Evolutionary conservation across 176 grass and related monocot species (phyloP).

Genomic region (Chloris gayana): DNA sequence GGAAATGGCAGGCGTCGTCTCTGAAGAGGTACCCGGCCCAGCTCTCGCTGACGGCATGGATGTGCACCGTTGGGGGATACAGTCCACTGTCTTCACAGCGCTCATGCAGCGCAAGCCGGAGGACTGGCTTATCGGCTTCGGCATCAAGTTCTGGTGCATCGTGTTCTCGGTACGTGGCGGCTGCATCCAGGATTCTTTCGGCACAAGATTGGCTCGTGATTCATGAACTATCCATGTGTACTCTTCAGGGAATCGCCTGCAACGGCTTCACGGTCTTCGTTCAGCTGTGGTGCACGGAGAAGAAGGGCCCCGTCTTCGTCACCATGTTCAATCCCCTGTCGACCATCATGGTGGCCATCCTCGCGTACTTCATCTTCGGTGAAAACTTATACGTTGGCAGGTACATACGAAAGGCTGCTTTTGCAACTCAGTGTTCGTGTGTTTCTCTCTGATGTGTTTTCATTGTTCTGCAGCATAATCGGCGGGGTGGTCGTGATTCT

Average conservation of each 20-base stretch:
- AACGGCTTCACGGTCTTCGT: slow-evolving; percentile 77
- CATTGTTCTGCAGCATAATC: slow-evolving; percentile 56
- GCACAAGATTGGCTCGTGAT: too few relatives aligned
- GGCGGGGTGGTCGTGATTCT: slow-evolving; percentile 73
- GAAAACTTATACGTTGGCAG: slow-evolving; percentile 77
- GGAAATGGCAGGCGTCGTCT: slow-evolving; percentile 58
- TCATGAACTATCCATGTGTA: slow-evolving; percentile 14
- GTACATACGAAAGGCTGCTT: not conserved
- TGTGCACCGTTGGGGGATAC: slow-evolving; percentile 66
- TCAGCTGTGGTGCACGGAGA: slow-evolving; percentile 88
- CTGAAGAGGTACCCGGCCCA: slow-evolving; percentile 84
- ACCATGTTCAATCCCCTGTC: slow-evolving; percentile 94
- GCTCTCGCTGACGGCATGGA: slow-evolving; percentile 85
- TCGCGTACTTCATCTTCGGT: slow-evolving; percentile 80
- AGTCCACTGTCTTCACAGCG: slow-evolving; percentile 63
- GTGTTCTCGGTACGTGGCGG: slow-evolving; percentile 55
- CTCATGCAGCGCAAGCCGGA: slow-evolving; percentile 49
- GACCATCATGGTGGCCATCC: slow-evolving; percentile 74
- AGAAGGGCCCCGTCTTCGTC: slow-evolving; percentile 92
- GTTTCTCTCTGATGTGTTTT: not conserved
- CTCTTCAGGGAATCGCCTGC: slow-evolving; percentile 67
- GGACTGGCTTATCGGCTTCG: slow-evolving; percentile 77
- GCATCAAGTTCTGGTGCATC: slow-evolving; percentile 84
- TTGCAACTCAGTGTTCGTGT: not conserved
- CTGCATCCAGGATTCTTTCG: not conserved